phyloP scores from a whole-genome alignment of 495 filamentous ascomycete genomes.

The Coniosporium apollinis region DNA sequence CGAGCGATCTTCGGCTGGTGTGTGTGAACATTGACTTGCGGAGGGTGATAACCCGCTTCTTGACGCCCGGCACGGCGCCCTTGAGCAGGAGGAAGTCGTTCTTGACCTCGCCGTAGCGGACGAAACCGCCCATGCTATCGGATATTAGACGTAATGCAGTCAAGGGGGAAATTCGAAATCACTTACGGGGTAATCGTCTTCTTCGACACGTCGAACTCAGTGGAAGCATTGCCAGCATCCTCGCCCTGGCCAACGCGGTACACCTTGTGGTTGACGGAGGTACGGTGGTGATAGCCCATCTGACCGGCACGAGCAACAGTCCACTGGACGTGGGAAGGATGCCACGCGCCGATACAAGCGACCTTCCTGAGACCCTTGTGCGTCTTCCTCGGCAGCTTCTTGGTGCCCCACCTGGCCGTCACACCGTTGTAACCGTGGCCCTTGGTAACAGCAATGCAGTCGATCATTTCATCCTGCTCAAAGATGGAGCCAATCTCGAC shows the following conservation, averaged over 20 bases:
- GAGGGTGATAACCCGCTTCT: conserved; percentile 99
- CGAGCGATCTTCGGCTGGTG: conserved; percentile 81
- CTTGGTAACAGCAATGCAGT: conserved; percentile 99
- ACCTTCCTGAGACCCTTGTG: conserved; percentile 99
- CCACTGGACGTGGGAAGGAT: conserved; percentile 99
- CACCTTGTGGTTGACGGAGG: conserved; percentile 99
- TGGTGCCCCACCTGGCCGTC: conserved; percentile 96
- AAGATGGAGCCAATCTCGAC: conserved; percentile 87
- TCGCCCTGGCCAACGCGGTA: conserved; percentile 92
- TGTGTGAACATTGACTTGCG: conserved; percentile 98
- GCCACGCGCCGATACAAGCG: conserved; percentile 99
- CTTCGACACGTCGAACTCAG: conserved; percentile 94
- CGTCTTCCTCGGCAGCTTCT: conserved; percentile 99
- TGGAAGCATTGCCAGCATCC: conserved; percentile 79
- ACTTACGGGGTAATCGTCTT: conserved; percentile 99
- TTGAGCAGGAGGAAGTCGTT: conserved; percentile 99
- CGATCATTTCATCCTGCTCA: conserved; percentile 99
- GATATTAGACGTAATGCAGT: conserved; percentile 23
- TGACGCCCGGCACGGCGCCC: conserved; percentile 91
- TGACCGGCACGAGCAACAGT: conserved; percentile 99
- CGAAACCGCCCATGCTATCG: conserved; percentile 87
- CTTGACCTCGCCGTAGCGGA: conserved; percentile 97
- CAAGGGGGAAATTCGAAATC: conserved; percentile 3
- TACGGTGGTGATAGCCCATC: conserved; percentile 99
- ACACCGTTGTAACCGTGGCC: conserved; percentile 98